A percentile compares a stretch with the other conserved stretches of the same genome.
phyloP scores from a whole-genome alignment of 345 rosid genomes.

The Salix udensis region DNA sequence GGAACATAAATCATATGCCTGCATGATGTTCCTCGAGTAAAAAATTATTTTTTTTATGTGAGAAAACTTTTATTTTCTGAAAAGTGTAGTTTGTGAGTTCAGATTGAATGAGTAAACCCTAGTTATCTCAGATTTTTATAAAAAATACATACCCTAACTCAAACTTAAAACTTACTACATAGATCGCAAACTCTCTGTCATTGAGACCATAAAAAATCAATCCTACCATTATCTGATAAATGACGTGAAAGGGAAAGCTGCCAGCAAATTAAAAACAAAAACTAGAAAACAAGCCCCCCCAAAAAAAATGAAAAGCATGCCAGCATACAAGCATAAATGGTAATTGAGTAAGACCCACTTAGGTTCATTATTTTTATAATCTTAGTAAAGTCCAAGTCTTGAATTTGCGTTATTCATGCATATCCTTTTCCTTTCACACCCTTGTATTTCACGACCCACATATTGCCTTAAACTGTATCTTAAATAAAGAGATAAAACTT shows the following conservation, averaged over 20 bases:
- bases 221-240: too few species aligned
- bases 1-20: background rate
- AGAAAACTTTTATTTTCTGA: fast-evolving
- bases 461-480: background rate
- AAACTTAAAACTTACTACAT: too few species aligned
- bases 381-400: background rate
- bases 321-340: background rate
- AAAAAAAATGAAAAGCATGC: background rate
- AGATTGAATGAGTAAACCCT: fast-evolving
- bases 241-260: background rate
- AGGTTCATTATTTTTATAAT: background rate
- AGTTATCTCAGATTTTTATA: fast-evolving
- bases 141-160: fast-evolving
- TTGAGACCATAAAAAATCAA: too few species aligned
- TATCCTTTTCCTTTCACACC: background rate
- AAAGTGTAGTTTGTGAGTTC: fast-evolving
- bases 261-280: background rate
- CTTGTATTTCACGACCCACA: background rate
- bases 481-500: too few species aligned
- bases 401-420: background rate
- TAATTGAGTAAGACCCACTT: background rate
- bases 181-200: too few species aligned
- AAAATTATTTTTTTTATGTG: too few species aligned
- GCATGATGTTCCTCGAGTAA: background rate
- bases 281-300: background rate